Evolutionary conservation across 345 rosid genomes (phyloP), one percentile per base, ranked within the genome.

Genomic region (Sisymbrium altissimum): DNA sequence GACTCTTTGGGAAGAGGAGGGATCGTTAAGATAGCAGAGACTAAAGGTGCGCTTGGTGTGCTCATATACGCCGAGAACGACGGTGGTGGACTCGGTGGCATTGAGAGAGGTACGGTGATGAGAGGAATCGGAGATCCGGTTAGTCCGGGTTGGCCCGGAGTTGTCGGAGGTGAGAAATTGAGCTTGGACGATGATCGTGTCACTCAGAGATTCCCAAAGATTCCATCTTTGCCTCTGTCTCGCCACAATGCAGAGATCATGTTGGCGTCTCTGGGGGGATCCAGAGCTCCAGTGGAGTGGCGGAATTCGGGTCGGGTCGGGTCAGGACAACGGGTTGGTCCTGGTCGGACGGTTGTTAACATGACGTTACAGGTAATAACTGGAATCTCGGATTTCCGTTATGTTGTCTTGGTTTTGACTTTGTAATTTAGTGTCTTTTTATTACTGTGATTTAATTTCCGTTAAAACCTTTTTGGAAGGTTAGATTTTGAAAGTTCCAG

Each of bases 101-200:
- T 86, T 13, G 97, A 91, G 80, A 88, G 99, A 78, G 99, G 99
- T 46, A 95, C 98, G 7, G 97, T 92, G 29, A 90, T 92, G 93
- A 86, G 84, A 71, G 99, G 97, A 10, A 74, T 89, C 30, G 99
- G 99, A 79, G 99, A 95, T 90, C 97, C 98, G 54, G 67, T 84
- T 21, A 92, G 78, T 63, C 99, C 99, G 5, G 99, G 99, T 35
- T 95, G 96, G 96, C 88, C 90, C 57, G 91, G 83, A 75, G 84
- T 81, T 44, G 88, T 81, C 3, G 94, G 84, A 21, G 92, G 96
- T 4, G 98, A 95, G 79, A 79, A 83, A 41, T 65, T 95, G 77
- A 81, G 77, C 5, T 60, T 82, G 45, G 92, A 86, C 14, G 92
- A 89, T 68, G 76, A 55, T n/a, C 81, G 74, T 72, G 97, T 87